Evolutionary conservation across 148 eudicot species (phyloP).

Genomic region (Nepenthes gracilis): DNA sequence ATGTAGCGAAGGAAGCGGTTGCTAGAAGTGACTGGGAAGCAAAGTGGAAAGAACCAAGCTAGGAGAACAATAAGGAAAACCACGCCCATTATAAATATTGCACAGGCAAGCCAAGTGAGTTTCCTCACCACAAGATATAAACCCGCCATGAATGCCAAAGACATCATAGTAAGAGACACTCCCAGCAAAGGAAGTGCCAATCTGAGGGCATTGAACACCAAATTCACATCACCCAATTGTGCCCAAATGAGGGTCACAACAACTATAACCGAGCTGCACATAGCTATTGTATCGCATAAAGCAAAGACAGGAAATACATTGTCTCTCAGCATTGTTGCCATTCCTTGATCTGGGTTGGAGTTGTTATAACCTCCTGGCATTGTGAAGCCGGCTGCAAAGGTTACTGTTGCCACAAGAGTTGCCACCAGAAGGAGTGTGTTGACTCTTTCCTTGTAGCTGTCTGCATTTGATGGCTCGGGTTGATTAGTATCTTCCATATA

Average conservation of each 20-base stretch:
- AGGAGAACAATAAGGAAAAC: constrained; percentile 5
- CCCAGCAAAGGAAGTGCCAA: constrained; percentile 16
- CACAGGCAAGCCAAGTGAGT: constrained; percentile 15
- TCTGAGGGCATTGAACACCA: constrained; percentile 9
- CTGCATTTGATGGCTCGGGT: constrained; percentile 2
- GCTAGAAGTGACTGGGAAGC: constrained; percentile 5
- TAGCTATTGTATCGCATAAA: constrained; percentile 4
- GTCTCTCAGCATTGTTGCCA: constrained; percentile 6
- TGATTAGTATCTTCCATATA: neutral
- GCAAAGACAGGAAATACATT: neutral
- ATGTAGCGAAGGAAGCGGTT: constrained; percentile 9
- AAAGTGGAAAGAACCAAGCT: constrained; percentile 9
- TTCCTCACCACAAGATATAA: constrained; percentile 12
- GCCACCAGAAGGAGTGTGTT: constrained; percentile 23
- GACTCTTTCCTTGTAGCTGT: constrained; percentile 14
- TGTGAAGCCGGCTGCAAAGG: constrained; percentile 27
- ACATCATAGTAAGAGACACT: constrained; percentile 15
- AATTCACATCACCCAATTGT: constrained; percentile 14
- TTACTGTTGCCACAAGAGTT: constrained; percentile 25
- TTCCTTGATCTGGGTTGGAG: constrained; percentile 13
- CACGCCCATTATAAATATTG: constrained; percentile 10
- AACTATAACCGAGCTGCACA: constrained; percentile 17
- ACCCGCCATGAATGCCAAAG: constrained; percentile 24
- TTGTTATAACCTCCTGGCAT: constrained; percentile 25
- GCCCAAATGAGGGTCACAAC: constrained; percentile 24